Base-by-base conservation (phyloP, 1,284 basidiomycete species). In the Ustilago nuda region DNA sequence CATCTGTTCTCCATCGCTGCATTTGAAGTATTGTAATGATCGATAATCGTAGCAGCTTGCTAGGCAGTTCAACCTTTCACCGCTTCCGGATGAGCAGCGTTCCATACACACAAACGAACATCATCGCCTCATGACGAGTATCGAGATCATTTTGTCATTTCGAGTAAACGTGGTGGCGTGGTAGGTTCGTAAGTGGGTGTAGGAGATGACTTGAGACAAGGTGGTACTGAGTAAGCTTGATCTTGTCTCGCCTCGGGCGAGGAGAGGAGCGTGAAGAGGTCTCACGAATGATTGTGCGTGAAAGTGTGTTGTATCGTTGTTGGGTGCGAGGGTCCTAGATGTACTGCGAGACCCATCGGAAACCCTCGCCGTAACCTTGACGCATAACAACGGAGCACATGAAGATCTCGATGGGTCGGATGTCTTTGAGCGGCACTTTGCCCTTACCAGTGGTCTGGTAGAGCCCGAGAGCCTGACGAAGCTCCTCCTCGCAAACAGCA, bases 311-410 rank as follows among this genome's bases (percentile, higher is more conserved):
- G 33, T 46, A 30, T 27, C 15, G 45, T 37, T 43, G 13, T 15
- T 7, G 6, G 35, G 15, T n/a, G 45, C 30, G 27, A 23, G 36
- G 19, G 55, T 9, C 37, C 7, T 62, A 76, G 54, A 76, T 76
- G 89, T 98, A 98, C 94, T 98, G 95, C 78, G 94, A 96, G 80
- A 99, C 86, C 96, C 96, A 99, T 81, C 95, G 91, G 93, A 99
- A 98, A 90, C 94, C 96, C 88, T 99, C 97, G 73, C 95, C 96
- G 87, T 99, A 99, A 69, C 96, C 96, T 87, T 98, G 95, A 87
- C 96, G 91, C 90, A 97, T 95, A 66, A 99, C 96, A 69, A 99
- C 96, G 17, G 97, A 99, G 89, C 95, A 98, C 97, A 99, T 99
- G 91, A 98, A 99, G 84, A 99, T 91, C 87, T 99, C 97, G 87